phyloP scores from a whole-genome alignment of 2,329 filamentous ascomycete genomes.

The Anisogramma anomala region DNA sequence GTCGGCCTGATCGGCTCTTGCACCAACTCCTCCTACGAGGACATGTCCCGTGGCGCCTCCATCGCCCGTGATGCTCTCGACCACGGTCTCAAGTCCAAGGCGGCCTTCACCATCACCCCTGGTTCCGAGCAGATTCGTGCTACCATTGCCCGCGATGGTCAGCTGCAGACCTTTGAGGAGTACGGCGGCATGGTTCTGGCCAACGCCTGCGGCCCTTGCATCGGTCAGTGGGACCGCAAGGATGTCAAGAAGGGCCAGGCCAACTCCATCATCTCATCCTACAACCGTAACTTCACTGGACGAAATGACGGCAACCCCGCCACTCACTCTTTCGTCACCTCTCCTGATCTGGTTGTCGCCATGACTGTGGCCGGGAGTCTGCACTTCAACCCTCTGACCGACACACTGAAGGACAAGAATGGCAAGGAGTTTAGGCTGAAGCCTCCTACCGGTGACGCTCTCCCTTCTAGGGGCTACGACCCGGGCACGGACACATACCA shows the following conservation, averaged over 20 bases:
- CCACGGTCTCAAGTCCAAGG: constrained; percentile 89
- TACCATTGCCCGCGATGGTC: constrained; percentile 81
- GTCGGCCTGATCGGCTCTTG: constrained; percentile 95
- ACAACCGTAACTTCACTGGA: constrained; percentile 99
- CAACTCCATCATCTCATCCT: constrained; percentile 96
- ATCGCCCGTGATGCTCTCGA: constrained; percentile 84
- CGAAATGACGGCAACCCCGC: constrained; percentile 56
- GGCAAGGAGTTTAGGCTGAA: constrained; percentile 91
- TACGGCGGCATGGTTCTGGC: constrained; percentile 91
- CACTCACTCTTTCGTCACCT: constrained; percentile 37
- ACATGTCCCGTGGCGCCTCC: constrained; percentile 87
- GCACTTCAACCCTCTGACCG: constrained; percentile 90
- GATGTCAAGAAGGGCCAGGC: constrained; percentile 91
- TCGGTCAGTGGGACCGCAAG: constrained; percentile 87
- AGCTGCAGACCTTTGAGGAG: constrained; percentile 89
- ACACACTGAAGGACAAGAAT: constrained; percentile 85
- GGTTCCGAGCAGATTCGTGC: constrained; percentile 95
- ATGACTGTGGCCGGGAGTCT: constrained; percentile 29
- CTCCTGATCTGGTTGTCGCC: constrained; percentile 33
- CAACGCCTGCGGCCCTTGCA: constrained; percentile 88
- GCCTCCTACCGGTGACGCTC: constrained; percentile 66
- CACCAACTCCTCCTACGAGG: constrained; percentile 80
- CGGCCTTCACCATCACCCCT: constrained; percentile 87
- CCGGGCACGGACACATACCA: constrained; percentile 87
- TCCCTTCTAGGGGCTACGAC: constrained; percentile 77